Conservation (phyloP, 2,329 filamentous ascomycete genomes). For the Colletotrichum sojae region DNA sequence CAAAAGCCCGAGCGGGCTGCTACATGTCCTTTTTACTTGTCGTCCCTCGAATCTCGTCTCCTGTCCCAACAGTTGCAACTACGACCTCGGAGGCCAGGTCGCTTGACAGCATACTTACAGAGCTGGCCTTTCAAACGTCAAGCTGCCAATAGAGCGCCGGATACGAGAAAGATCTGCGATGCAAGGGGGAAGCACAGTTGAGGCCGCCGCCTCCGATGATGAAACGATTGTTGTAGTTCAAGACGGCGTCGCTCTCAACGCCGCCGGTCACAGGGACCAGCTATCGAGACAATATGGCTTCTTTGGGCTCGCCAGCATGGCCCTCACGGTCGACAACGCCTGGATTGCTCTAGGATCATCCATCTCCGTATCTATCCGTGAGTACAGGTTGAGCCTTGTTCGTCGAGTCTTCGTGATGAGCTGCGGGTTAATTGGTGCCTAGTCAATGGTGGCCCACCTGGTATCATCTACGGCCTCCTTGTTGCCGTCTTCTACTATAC, state of each 20-base stretch:
- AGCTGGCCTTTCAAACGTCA: no score
- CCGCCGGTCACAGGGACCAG: constrained; percentile 75
- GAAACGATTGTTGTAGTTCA: constrained; percentile 52
- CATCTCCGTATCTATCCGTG: constrained; percentile 66
- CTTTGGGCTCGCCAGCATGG: constrained; percentile 70
- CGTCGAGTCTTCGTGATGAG: constrained; percentile 3
- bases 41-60: no score
- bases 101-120: no score
- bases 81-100: no score
- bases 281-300: constrained; percentile 74
- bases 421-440: background rate
- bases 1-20: background rate
- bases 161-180: background rate
- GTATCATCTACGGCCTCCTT: constrained; percentile 59
- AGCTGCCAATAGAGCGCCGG: background rate
- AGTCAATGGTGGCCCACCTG: constrained; percentile 59
- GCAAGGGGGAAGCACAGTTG: background rate
- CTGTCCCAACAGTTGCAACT: background rate
- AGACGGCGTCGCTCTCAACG: constrained; percentile 67
- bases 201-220: constrained; percentile 43
- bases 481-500: constrained; percentile 60
- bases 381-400: constrained; percentile 38
- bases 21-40: background rate
- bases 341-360: constrained; percentile 76
- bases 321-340: constrained; percentile 74